phyloP scores from a whole-genome alignment of 139 green algal genomes.

The Chlamydomonas incerta region DNA sequence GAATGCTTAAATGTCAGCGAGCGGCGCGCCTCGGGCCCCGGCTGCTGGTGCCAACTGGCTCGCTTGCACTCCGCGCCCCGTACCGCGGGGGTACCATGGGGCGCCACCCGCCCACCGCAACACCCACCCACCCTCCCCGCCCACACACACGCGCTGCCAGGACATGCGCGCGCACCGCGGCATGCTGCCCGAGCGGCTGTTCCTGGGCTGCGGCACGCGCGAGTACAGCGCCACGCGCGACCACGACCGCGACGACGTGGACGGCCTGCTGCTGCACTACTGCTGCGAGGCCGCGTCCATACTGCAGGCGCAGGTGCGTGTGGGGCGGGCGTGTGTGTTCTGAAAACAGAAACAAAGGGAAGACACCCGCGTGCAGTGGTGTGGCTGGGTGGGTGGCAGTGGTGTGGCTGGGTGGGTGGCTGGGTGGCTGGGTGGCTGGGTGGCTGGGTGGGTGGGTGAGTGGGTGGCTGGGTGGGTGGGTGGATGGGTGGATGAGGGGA shows the following conservation, averaged over 20 bases:
- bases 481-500: no score
- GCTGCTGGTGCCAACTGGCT: no score
- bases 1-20: no score
- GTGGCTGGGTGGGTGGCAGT: not conserved
- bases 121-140: no score
- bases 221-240: constrained; percentile 68
- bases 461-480: no score
- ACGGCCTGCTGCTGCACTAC: constrained; percentile 62
- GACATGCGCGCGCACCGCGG: constrained; percentile 45
- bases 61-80: no score
- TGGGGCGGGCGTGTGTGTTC: not conserved
- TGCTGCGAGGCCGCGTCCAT: constrained; percentile 50
- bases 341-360: no score
- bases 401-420: no score
- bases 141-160: not conserved
- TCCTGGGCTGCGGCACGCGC: constrained; percentile 62
- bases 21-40: no score
- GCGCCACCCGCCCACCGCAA: no score
- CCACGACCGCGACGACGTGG: constrained; percentile 54
- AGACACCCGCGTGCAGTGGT: not conserved
- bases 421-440: not conserved
- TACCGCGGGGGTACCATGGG: no score
- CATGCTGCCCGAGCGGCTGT: constrained; percentile 60
- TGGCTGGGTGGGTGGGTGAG: not conserved
- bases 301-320: constrained; percentile 45